Evolutionary conservation across 179 eudicot species (phyloP).

Genomic region (Silene coronaria): DNA sequence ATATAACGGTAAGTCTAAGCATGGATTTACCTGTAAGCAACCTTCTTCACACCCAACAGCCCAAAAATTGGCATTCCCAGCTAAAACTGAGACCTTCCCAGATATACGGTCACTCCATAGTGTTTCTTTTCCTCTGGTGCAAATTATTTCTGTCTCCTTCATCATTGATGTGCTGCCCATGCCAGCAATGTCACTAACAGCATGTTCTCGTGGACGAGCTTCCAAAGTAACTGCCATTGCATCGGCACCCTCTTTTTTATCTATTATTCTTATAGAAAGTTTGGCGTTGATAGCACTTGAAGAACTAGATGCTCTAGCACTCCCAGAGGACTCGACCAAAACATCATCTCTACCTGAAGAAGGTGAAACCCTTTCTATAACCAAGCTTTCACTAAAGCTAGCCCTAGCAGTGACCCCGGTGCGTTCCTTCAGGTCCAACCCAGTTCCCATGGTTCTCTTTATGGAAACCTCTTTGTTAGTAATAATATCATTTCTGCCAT

Average conservation of each 20-base stretch:
- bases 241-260: slow-evolving; percentile 79
- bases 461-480: slow-evolving; percentile 41
- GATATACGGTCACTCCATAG: slow-evolving; percentile 90
- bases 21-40: slow-evolving; percentile 60
- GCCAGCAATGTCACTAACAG: slow-evolving; percentile 71
- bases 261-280: slow-evolving; percentile 62
- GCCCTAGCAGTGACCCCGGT: slow-evolving; percentile 71
- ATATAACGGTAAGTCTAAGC: neutral
- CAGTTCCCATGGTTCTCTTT: slow-evolving; percentile 42
- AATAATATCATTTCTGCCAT: slow-evolving; percentile 33
- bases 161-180: slow-evolving; percentile 52
- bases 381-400: slow-evolving; percentile 71
- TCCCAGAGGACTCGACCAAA: slow-evolving; percentile 51
- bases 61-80: slow-evolving; percentile 96
- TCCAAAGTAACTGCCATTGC: slow-evolving; percentile 62
- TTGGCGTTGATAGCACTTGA: slow-evolving; percentile 30
- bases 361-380: slow-evolving; percentile 71
- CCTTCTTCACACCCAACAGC: slow-evolving; percentile 96
- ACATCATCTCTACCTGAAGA: slow-evolving; percentile 45
- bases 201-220: slow-evolving; percentile 77
- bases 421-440: slow-evolving; percentile 50
- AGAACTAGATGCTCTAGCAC: slow-evolving; percentile 38
- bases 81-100: slow-evolving; percentile 87
- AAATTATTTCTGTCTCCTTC: slow-evolving; percentile 86
- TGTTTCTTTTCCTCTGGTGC: slow-evolving; percentile 63